Conservation (phyloP, 1,284 basidiomycete genomes). For the Pyrrhoderma noxium region DNA sequence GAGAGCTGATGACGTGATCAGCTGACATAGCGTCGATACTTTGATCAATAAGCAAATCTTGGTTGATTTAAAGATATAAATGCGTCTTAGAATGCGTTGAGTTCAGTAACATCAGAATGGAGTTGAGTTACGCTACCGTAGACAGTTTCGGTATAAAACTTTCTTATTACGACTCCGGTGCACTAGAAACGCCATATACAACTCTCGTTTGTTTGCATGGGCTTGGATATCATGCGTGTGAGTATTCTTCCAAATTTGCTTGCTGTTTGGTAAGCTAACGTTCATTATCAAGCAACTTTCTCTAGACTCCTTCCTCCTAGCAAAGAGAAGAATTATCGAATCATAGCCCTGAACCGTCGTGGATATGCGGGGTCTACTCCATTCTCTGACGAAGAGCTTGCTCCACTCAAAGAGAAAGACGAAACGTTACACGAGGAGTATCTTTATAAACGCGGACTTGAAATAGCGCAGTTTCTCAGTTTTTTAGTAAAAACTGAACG, state of each 20-base stretch:
- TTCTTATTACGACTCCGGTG: slow-evolving; percentile 15
- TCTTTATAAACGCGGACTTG: slow-evolving; percentile 14
- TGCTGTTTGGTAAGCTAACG: not conserved
- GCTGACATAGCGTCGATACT: too few species aligned
- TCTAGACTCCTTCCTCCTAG: slow-evolving; percentile 18
- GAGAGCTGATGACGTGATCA: too few species aligned
- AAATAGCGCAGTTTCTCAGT: slow-evolving; percentile 17
- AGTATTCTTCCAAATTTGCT: not conserved
- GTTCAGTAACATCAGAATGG: too few species aligned
- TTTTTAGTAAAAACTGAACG: slow-evolving; percentile 4
- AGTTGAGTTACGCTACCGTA: slow-evolving; percentile 2
- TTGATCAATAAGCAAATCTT: too few species aligned
- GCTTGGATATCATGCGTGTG: slow-evolving; percentile 12
- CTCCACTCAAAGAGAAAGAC: slow-evolving; percentile 6
- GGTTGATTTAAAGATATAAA: too few species aligned
- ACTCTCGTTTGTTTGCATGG: slow-evolving; percentile 16
- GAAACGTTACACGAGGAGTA: slow-evolving; percentile 11
- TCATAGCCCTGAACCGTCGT: slow-evolving; percentile 27
- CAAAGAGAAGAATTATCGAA: slow-evolving; percentile 21
- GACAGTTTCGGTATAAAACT: slow-evolving; percentile 5
- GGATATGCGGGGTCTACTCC: slow-evolving; percentile 25
- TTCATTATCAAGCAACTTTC: not conserved
- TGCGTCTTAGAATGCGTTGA: too few species aligned
- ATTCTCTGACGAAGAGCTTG: slow-evolving; percentile 19
- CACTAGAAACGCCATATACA: slow-evolving; percentile 9